These are phyloP conservation scores for Irpex sp. DNA, from an alignment of 1,284 basidiomycete species.

Conservation along the genomic window DNA sequence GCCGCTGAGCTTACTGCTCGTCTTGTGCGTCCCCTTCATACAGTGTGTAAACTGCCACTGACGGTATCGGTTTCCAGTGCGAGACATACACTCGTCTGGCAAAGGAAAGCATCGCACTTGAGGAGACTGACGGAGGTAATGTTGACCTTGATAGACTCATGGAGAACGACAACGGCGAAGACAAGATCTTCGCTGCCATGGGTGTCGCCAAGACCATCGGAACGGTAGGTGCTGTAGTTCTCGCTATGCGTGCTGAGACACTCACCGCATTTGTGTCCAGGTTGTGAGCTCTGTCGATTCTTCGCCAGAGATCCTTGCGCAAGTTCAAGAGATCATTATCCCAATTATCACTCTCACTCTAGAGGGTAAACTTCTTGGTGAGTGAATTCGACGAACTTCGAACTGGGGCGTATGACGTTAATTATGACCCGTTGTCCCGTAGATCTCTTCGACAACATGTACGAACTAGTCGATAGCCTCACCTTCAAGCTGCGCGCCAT, in stretches of 20 bases:
- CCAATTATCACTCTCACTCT: constrained; percentile 79
- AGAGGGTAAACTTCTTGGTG: constrained; percentile 69
- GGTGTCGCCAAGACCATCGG: constrained; percentile 79
- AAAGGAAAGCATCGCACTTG: constrained; percentile 57
- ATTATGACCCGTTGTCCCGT: too few relatives aligned
- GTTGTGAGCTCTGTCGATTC: constrained; percentile 72
- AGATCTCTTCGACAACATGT: constrained; percentile 89
- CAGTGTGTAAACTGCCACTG: background rate
- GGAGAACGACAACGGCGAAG: constrained; percentile 58
- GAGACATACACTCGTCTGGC: constrained; percentile 81
- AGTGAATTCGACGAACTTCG: constrained; percentile 16
- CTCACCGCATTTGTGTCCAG: constrained; percentile 40
- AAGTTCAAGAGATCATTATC: constrained; percentile 80
- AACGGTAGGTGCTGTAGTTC: constrained; percentile 46
- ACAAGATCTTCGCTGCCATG: constrained; percentile 85
- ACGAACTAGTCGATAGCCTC: constrained; percentile 81
- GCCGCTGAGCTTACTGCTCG: constrained; percentile 79
- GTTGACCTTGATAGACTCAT: constrained; percentile 50
- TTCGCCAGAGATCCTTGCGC: constrained; percentile 71
- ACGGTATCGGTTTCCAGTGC: constrained; percentile 42
- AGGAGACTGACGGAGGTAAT: constrained; percentile 40
- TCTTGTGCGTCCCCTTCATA: constrained; percentile 47
- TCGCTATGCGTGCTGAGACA: background rate
- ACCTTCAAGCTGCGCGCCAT: constrained; percentile 82
- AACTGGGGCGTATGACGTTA: too few relatives aligned